Evolutionary conservation across 805 yeast species (phyloP).

Genomic region (Kodamaea neixiangensis): DNA sequence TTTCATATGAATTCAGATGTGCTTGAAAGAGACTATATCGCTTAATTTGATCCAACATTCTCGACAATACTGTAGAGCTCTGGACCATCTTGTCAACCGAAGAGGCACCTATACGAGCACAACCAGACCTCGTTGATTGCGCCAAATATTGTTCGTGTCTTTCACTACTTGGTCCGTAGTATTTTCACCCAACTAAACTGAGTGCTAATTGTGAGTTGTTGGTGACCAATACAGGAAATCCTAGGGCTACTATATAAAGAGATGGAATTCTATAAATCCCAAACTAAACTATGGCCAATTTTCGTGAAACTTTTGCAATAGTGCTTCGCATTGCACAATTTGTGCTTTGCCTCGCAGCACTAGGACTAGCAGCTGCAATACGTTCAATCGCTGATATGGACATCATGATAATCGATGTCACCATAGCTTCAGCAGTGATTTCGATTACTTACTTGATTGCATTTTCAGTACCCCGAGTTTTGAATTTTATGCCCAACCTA

Average conservation of each 20-base stretch:
- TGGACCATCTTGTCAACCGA: too few relatives aligned
- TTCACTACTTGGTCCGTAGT: neutral
- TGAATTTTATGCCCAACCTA: constrained; percentile 13
- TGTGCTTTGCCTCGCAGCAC: neutral
- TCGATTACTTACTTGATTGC: neutral
- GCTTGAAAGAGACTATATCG: too few relatives aligned
- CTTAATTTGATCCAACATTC: too few relatives aligned
- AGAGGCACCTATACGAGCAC: too few relatives aligned
- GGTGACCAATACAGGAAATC: neutral
- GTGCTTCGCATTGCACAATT: neutral
- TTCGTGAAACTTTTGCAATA: neutral
- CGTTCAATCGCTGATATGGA: neutral
- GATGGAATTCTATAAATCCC: neutral
- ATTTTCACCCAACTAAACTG: neutral
- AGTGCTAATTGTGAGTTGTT: neutral
- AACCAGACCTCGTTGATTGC: too few relatives aligned
- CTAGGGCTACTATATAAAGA: neutral
- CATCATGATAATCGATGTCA: neutral
- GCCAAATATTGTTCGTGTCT: too few relatives aligned
- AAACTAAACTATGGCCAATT: neutral
- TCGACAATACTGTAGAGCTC: too few relatives aligned
- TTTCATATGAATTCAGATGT: too few relatives aligned
- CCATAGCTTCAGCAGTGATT: neutral
- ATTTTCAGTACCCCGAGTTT: constrained; percentile 13
- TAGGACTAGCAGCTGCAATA: neutral